Evolutionary conservation across 768 basidiomycete genomes (phyloP).

Genomic region (Boletus pseudo-olivaceus): DNA sequence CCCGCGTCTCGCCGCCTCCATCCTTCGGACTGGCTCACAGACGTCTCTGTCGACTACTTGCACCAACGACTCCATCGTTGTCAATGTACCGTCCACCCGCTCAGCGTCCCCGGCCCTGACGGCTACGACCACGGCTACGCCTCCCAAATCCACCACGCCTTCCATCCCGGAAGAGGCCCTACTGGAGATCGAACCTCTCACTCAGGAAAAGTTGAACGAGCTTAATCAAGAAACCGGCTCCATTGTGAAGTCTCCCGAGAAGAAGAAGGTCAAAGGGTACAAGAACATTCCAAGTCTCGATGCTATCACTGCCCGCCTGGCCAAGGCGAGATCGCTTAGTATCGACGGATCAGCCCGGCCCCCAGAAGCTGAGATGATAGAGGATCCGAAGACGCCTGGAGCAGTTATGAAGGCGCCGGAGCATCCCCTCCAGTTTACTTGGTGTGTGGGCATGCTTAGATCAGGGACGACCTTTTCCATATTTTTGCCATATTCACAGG

Average conservation of each 20-base stretch:
- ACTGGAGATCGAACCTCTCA: conserved; percentile 46
- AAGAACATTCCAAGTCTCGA: conserved; percentile 87
- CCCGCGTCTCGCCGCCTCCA: conserved; percentile 71
- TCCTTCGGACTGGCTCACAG: conserved; percentile 59
- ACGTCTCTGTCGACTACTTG: conserved; percentile 49
- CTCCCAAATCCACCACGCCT: conserved; percentile 40
- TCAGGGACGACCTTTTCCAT: neutral
- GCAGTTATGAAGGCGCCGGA: conserved; percentile 64
- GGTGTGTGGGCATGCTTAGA: conserved; percentile 43
- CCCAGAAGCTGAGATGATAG: conserved; percentile 73
- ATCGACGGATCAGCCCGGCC: conserved; percentile 61
- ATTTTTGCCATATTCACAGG: conserved; percentile 41
- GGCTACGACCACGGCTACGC: conserved; percentile 41
- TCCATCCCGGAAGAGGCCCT: conserved; percentile 36
- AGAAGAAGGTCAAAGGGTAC: conserved; percentile 57
- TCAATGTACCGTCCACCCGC: conserved; percentile 64
- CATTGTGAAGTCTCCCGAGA: conserved; percentile 28
- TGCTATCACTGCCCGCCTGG: conserved; percentile 77
- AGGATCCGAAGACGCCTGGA: conserved; percentile 81
- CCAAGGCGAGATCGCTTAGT: conserved; percentile 61
- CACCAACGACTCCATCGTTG: conserved; percentile 58
- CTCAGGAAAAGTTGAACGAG: conserved; percentile 62
- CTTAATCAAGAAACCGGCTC: conserved; percentile 52
- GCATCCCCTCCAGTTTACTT: conserved; percentile 81
- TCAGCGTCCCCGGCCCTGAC: conserved; percentile 61